Evolutionary conservation across 225 moss, liverwort and hornwort genomes (phyloP), one percentile per base, ranked within the genome.

Genomic region (Sphagnum tenellum): DNA sequence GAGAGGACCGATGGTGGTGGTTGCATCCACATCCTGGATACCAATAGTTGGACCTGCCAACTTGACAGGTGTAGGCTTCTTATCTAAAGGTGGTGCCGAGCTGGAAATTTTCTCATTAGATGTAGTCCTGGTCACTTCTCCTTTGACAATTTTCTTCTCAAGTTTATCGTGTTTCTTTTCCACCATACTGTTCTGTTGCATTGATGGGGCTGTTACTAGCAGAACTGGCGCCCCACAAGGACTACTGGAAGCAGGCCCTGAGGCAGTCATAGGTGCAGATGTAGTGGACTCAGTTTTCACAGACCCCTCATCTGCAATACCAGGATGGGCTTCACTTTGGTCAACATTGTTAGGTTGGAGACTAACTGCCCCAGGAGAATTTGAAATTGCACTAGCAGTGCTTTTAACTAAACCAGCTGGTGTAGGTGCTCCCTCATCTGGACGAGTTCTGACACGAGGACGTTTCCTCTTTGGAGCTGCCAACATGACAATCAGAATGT

Each of bases 391-490:
- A 64, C 46, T 69, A 44, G 55, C 71, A 4, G 59, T 57, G 60
- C 61, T 75, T 54, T 63, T 73, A 62, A 4, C 71, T n/a, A 73
- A 48, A 64, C 74, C 73, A 11, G 57, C 68, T 74, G 71, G 78
- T 44, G 67, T 55, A 45, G 55, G 70, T 70, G 64, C 59, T 0
- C 68, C 83, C 12, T 76, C 80, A 9, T 88, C 96, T 3, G 70
- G 50, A 44, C 81, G 85, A 12, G 74, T 75, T 66, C 77, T 78
- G 45, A 87, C 56, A 55, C 86, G 79, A 3, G 87, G 88, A 0
- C 88, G 81, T 68, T 90, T 96, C 48, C 85, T 63, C 67, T 88
- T 88, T 2, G 75, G 81, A 71, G 81, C 88, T 88, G 76, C 73
- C 62, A 67, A 12, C 44, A 66, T 10, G 4, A 29, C 9, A 5